Percentiles rank a stretch among this genome's conserved stretches.
phyloP scores from a whole-genome alignment of 225 moss, liverwort and hornwort genomes.

The Polytrichum commune region DNA sequence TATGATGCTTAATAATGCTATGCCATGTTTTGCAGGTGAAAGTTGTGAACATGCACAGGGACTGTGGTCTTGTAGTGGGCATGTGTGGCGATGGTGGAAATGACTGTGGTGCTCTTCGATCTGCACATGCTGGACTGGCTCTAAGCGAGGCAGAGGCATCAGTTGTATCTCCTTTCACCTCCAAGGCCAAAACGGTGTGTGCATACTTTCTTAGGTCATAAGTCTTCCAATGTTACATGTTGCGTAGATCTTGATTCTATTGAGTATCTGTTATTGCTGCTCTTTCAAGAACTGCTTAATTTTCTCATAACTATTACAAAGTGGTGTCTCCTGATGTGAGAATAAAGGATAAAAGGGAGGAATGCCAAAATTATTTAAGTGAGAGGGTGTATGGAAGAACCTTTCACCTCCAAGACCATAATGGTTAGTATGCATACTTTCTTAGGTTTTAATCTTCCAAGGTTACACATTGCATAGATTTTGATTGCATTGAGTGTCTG shows the following conservation, averaged over 20 bases:
- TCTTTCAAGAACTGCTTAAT: too few relatives aligned
- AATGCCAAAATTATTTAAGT: too few relatives aligned
- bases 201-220: background rate
- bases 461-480: too few relatives aligned
- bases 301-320: too few relatives aligned
- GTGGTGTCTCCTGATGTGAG: too few relatives aligned
- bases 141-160: constrained; percentile 68
- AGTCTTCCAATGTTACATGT: too few relatives aligned
- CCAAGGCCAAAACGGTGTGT: constrained; percentile 47
- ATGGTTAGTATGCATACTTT: constrained; percentile 23
- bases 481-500: too few relatives aligned
- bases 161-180: constrained; percentile 63
- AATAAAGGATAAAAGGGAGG: too few relatives aligned
- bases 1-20: too few relatives aligned
- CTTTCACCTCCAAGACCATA: constrained; percentile 55
- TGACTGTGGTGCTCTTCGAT: constrained; percentile 61
- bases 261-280: too few relatives aligned
- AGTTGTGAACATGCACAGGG: constrained; percentile 54
- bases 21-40: constrained; percentile 29
- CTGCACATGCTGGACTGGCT: constrained; percentile 59
- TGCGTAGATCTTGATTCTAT: too few relatives aligned
- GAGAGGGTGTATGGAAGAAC: background rate
- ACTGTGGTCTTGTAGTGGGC: constrained; percentile 54
- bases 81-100: constrained; percentile 78
- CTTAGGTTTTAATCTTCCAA: too few relatives aligned